phyloP scores from a whole-genome alignment of 2,329 filamentous ascomycete species.

The Nemania bipapillata region DNA sequence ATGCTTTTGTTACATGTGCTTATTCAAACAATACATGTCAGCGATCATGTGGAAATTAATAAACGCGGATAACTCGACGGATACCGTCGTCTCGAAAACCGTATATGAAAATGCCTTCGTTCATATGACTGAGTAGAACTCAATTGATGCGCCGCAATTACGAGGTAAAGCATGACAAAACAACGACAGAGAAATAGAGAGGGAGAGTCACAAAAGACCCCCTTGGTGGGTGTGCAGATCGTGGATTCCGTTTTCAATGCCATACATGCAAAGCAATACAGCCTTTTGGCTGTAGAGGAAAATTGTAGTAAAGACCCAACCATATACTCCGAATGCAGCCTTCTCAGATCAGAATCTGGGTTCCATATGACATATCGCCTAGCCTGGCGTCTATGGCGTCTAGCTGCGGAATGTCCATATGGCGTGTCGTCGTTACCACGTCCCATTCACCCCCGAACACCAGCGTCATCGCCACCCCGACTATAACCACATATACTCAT shows the following conservation, averaged over 20 bases:
- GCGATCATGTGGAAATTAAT: too few relatives aligned
- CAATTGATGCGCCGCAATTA: constrained; percentile 3
- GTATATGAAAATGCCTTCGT: too few relatives aligned
- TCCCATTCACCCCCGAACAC: constrained; percentile 39
- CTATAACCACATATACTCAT: constrained; percentile 15
- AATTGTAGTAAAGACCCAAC: constrained; percentile 59
- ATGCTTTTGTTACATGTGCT: too few relatives aligned
- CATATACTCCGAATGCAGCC: constrained; percentile 60
- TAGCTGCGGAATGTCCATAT: constrained; percentile 47
- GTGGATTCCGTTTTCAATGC: constrained; percentile 67
- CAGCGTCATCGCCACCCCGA: constrained; percentile 10
- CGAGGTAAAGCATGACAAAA: background rate
- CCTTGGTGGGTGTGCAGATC: constrained; percentile 53
- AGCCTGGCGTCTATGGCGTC: constrained; percentile 45
- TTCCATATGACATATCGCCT: constrained; percentile 47
- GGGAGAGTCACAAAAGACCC: background rate
- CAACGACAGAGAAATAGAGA: background rate
- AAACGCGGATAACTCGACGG: too few relatives aligned
- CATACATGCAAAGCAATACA: constrained; percentile 61
- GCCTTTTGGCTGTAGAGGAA: constrained; percentile 49
- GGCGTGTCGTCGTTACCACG: constrained; percentile 44
- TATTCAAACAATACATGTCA: too few relatives aligned
- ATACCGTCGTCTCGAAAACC: too few relatives aligned
- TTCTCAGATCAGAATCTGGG: constrained; percentile 50
- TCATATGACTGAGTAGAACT: background rate